A percentile compares a stretch with the other conserved stretches of the same genome.
Evolutionary conservation across 176 grass and related monocot species (phyloP).

Genomic region (Miscanthus lutarioriparius): DNA sequence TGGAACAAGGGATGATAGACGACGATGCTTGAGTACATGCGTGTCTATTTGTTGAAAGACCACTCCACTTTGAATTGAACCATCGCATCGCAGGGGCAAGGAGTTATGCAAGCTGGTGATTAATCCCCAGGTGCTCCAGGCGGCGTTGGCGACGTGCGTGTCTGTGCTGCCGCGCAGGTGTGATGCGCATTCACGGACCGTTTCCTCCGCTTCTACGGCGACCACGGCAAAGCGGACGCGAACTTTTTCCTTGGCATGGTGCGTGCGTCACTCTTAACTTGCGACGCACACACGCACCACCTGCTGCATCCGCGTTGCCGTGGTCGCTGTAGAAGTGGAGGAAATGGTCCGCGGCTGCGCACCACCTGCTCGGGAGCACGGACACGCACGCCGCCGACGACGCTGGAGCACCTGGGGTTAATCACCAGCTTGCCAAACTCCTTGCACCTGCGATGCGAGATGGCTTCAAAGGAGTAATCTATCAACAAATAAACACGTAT

Average conservation of each 20-base stretch:
- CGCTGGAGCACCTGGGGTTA: neutral
- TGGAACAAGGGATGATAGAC: too few relatives aligned
- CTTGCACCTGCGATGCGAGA: constrained; percentile 34
- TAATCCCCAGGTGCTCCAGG: constrained; percentile 4
- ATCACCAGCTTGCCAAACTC: constrained; percentile 24
- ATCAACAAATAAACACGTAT: too few relatives aligned
- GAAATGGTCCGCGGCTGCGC: constrained; percentile 24
- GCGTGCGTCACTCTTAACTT: too few relatives aligned
- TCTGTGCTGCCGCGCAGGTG: constrained; percentile 19
- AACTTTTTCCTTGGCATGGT: too few relatives aligned
- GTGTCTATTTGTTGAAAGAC: too few relatives aligned
- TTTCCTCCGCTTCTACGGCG: neutral
- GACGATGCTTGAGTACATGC: too few relatives aligned
- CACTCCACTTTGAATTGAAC: too few relatives aligned
- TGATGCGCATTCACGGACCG: neutral
- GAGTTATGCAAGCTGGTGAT: constrained; percentile 27
- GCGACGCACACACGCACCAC: too few relatives aligned
- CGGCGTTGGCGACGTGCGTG: constrained; percentile 18
- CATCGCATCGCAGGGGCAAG: constrained; percentile 33
- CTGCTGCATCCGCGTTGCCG: constrained; percentile 29
- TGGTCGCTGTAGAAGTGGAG: constrained; percentile 27
- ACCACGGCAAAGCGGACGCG: too few relatives aligned
- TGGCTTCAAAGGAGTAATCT: too few relatives aligned
- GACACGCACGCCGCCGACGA: constrained; percentile 21
- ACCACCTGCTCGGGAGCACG: constrained; percentile 34